These are phyloP conservation scores for Solanum virginianum DNA, from an alignment of 257 asterid species.

Conservation along the genomic window DNA sequence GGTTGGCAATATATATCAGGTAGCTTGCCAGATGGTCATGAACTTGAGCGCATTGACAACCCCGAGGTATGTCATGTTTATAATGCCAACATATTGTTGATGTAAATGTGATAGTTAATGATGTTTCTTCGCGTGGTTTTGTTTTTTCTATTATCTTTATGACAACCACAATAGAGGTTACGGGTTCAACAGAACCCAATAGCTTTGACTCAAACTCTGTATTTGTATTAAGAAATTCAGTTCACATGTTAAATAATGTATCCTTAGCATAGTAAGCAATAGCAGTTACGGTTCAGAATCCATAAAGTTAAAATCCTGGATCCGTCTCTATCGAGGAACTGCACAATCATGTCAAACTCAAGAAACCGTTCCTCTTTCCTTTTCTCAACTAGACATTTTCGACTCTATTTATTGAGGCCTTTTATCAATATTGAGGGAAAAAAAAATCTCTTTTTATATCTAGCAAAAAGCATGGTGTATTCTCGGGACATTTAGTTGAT, in stretches of 20 bases:
- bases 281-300: not conserved
- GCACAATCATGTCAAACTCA: not conserved
- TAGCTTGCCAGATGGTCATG: conserved; percentile 89
- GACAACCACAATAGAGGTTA: not conserved
- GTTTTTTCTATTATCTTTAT: not conserved
- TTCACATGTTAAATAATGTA: not conserved
- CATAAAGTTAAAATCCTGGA: not conserved
- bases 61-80: conserved; percentile 55
- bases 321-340: not conserved
- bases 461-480: not conserved
- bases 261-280: not conserved
- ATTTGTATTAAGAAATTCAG: not conserved
- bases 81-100: not conserved
- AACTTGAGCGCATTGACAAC: conserved; percentile 75
- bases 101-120: not conserved
- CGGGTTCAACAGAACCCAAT: not conserved
- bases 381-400: not conserved
- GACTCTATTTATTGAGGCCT: not conserved
- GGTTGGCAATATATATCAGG: conserved; percentile 97
- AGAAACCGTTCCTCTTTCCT: not conserved
- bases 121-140: not conserved
- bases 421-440: not conserved
- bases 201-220: not conserved
- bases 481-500: not conserved
- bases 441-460: not conserved